Evolutionary conservation across 2,329 filamentous ascomycete genomes (phyloP).

Genomic region (Leptographium lundbergii): DNA sequence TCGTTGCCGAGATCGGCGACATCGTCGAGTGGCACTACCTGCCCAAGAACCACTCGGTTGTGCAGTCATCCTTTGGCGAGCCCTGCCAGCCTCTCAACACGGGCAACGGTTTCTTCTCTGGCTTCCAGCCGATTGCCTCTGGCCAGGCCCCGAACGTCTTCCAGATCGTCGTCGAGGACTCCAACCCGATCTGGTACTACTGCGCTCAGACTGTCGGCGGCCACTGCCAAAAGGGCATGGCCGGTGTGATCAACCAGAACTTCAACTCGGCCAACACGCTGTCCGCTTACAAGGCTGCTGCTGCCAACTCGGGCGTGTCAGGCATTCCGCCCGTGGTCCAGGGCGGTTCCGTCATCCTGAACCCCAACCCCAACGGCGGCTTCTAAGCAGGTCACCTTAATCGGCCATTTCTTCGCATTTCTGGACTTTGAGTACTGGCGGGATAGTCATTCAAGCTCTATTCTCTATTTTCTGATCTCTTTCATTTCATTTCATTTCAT

Average conservation of each 20-base stretch:
- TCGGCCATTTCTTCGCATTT: not conserved
- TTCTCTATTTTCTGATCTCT: not conserved
- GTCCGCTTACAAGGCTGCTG: conserved; percentile 22
- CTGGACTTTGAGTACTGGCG: too few species aligned
- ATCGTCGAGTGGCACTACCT: conserved; percentile 43
- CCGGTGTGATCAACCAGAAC: conserved; percentile 35
- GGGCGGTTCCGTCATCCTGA: conserved; percentile 24
- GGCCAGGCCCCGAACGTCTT: conserved; percentile 29
- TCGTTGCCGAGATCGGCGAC: conserved; percentile 35
- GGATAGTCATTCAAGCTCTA: too few species aligned
- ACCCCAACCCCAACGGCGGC: conserved; percentile 28
- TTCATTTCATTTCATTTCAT: not conserved
- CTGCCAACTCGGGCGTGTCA: conserved; percentile 19
- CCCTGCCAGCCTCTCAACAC: conserved; percentile 28
- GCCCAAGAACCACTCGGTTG: conserved; percentile 28
- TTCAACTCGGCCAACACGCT: conserved; percentile 26
- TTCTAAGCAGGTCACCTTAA: conserved; percentile 15
- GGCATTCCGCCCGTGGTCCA: conserved; percentile 20
- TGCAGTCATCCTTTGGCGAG: conserved; percentile 26
- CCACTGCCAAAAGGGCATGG: conserved; percentile 38
- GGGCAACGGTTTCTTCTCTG: conserved; percentile 28
- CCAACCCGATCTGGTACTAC: conserved; percentile 31
- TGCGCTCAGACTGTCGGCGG: conserved; percentile 26
- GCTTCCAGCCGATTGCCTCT: conserved; percentile 24
- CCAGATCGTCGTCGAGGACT: conserved; percentile 28